Percentiles rank a stretch among this genome's conserved stretches.
These are phyloP conservation scores for Euphorbia pulcherrima DNA, from an alignment of 345 rosid genomes.

Conservation along the genomic window DNA sequence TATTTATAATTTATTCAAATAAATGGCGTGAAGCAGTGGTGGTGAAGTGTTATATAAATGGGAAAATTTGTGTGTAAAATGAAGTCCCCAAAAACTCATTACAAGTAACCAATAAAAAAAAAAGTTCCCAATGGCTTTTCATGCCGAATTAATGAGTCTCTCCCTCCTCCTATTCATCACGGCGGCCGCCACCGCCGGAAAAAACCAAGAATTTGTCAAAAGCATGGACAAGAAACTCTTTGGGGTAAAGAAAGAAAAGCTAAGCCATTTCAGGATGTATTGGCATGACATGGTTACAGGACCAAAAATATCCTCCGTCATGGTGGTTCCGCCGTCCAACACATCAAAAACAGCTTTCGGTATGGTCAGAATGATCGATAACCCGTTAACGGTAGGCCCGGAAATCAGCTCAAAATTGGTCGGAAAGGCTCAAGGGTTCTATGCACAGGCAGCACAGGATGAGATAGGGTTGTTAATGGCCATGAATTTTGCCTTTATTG, in stretches of 20 bases:
- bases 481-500: slow-evolving; percentile 16
- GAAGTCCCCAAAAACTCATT: no score
- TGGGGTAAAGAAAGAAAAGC: slow-evolving; percentile 36
- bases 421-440: slow-evolving; percentile 17
- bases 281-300: slow-evolving; percentile 58
- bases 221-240: slow-evolving; percentile 24
- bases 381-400: slow-evolving; percentile 9
- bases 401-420: slow-evolving; percentile 10
- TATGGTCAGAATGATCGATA: slow-evolving; percentile 10
- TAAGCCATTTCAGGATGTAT: slow-evolving; percentile 38
- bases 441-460: slow-evolving; percentile 11
- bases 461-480: slow-evolving; percentile 9
- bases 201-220: slow-evolving; percentile 27
- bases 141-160: not conserved
- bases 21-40: no score
- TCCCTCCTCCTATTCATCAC: not conserved
- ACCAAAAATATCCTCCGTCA: slow-evolving; percentile 30
- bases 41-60: no score
- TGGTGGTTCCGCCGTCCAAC: slow-evolving; percentile 30
- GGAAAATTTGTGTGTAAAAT: no score
- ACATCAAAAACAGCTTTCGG: slow-evolving; percentile 39
- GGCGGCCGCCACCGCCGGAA: slow-evolving; percentile 10
- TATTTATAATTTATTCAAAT: no score
- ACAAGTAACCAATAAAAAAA: not conserved
- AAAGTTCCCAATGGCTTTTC: no score